Evolutionary conservation across 371 early-diverging fungal species (phyloP).

Genomic region (Nosema muscidifuracis): DNA sequence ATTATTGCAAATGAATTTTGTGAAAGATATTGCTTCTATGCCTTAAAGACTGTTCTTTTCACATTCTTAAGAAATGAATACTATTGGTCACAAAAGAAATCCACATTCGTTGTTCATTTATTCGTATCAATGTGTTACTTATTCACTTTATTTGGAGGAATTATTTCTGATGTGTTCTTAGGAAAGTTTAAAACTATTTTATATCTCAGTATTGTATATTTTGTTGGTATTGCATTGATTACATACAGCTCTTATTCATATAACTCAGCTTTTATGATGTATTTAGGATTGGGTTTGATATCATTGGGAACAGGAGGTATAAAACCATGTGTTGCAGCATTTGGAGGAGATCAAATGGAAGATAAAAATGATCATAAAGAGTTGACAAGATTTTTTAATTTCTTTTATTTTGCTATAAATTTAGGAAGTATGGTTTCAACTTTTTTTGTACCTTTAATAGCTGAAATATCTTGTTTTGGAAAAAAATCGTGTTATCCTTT

Average conservation of each 20-base stretch:
- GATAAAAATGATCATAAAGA: conserved; percentile 45
- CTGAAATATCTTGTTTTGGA: conserved; percentile 45
- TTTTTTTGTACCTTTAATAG: conserved; percentile 29
- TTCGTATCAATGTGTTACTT: conserved; percentile 74
- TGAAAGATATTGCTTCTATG: conserved; percentile 71
- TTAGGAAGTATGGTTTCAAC: conserved; percentile 65
- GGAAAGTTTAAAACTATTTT: conserved; percentile 74
- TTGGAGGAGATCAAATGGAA: conserved; percentile 68
- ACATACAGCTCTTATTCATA: conserved; percentile 63
- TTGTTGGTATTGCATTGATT: conserved; percentile 67
- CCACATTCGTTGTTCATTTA: conserved; percentile 64
- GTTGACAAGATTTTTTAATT: conserved; percentile 64
- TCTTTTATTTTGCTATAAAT: conserved; percentile 76
- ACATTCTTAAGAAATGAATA: conserved; percentile 47
- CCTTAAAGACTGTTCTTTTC: conserved; percentile 63
- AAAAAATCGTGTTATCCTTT: conserved; percentile 52
- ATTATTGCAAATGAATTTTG: conserved; percentile 70
- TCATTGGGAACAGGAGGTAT: conserved; percentile 79
- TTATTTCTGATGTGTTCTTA: conserved; percentile 70
- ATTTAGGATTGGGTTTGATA: conserved; percentile 68
- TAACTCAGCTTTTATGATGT: conserved; percentile 67
- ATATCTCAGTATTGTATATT: conserved; percentile 67
- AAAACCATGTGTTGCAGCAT: conserved; percentile 69
- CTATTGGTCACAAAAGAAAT: conserved; percentile 8
- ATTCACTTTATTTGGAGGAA: conserved; percentile 71